Percentiles rank a stretch among this genome's conserved stretches.
Conservation (phyloP, 257 asterid species). For the Lycium ferocissimum region DNA sequence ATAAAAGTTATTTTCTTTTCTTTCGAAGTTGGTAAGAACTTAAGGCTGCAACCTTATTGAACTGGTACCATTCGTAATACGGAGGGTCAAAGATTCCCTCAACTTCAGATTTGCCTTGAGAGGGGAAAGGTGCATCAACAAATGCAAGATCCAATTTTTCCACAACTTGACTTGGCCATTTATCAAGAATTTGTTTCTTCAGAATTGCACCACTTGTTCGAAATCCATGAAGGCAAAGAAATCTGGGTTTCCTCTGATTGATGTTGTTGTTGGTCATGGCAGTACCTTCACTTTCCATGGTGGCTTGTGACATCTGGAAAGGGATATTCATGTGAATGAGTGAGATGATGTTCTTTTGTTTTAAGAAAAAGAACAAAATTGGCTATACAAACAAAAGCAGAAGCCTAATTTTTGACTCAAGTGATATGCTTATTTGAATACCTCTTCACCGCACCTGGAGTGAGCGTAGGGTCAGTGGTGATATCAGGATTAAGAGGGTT, state of each 20-base stretch:
- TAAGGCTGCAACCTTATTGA: slow-evolving; percentile 58
- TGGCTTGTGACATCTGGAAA: slow-evolving; percentile 25
- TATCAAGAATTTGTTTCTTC: slow-evolving; percentile 66
- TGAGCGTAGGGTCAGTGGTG: no score
- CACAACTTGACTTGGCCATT: slow-evolving; percentile 77
- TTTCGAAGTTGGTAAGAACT: no score
- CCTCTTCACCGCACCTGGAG: not conserved
- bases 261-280: not conserved
- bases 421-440: slow-evolving; percentile 20
- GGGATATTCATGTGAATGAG: slow-evolving; percentile 31
- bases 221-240: slow-evolving; percentile 90
- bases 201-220: slow-evolving; percentile 84
- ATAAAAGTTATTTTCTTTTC: no score
- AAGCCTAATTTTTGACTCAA: slow-evolving; percentile 31
- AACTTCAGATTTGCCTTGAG: slow-evolving; percentile 81
- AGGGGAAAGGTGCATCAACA: slow-evolving; percentile 78
- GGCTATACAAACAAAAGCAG: slow-evolving; percentile 25
- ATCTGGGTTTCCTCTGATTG: slow-evolving; percentile 57
- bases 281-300: slow-evolving; percentile 63
- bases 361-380: slow-evolving; percentile 16
- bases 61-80: slow-evolving; percentile 94
- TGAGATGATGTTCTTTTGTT: slow-evolving; percentile 29
- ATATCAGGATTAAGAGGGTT: no score
- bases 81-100: slow-evolving; percentile 97
- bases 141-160: slow-evolving; percentile 78